Evolutionary conservation across 345 rosid species (phyloP).

Genomic region (Rhodamnia argentea): DNA sequence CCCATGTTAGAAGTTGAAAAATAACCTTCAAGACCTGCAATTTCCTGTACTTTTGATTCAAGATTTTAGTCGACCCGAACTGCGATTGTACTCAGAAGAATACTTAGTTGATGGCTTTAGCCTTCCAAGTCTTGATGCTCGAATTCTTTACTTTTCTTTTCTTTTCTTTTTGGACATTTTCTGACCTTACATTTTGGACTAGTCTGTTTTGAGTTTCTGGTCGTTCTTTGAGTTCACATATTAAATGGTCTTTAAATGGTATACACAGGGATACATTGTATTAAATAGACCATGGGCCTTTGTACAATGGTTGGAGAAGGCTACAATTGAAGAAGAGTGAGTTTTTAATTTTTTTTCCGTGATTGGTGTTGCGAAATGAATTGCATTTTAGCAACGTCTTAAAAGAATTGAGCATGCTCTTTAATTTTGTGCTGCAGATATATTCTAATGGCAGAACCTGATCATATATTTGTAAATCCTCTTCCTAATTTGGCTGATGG

Average conservation of each 20-base stretch:
- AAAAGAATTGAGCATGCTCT: background rate
- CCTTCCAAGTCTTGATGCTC: background rate
- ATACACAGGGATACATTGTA: slow-evolving; percentile 80
- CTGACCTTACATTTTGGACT: background rate
- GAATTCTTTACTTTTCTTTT: background rate
- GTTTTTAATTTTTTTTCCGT: slow-evolving; percentile 1
- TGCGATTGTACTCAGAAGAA: background rate
- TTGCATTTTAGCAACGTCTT: background rate
- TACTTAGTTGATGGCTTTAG: background rate
- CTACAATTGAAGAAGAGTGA: slow-evolving; percentile 92
- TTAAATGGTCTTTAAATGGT: background rate
- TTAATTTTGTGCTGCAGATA: slow-evolving; percentile 39
- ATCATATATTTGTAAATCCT: slow-evolving; percentile 73
- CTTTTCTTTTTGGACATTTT: background rate
- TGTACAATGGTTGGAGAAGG: slow-evolving; percentile 90
- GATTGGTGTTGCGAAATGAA: background rate
- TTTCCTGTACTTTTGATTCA: background rate
- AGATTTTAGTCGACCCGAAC: background rate
- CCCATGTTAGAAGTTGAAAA: background rate
- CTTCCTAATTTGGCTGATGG: slow-evolving; percentile 73
- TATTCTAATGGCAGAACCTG: slow-evolving; percentile 93
- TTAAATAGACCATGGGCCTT: slow-evolving; percentile 98
- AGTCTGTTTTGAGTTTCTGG: background rate
- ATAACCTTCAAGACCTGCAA: background rate
- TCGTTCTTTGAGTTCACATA: background rate